Evolutionary conservation across 1,284 basidiomycete species (phyloP), one percentile per base, ranked within the genome.

Genomic region (Meira miltonrushii): DNA sequence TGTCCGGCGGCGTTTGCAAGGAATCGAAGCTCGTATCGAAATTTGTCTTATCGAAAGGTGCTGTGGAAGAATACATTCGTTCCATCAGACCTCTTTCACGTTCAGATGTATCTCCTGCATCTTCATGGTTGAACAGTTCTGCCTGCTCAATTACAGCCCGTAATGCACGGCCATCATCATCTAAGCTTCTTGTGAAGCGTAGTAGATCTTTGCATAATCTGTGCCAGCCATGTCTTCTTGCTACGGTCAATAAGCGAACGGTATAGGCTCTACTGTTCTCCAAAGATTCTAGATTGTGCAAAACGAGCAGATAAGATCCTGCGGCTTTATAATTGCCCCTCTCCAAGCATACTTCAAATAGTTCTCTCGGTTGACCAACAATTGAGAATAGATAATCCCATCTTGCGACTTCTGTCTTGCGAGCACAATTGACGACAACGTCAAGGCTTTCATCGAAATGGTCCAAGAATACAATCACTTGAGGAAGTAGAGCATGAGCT

Each of bases 351-450:
- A 83, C 84, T 82, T 95, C 92, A 74, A 96, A 96, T n/a, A 98
- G 81, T 1, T 84, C 82, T 69, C 90, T 87, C 0, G 95, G 94
- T 67, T 87, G 87, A 1, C 95, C 95, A 4, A 95, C 92, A 15
- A 90, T 84, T 58, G 86, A 86, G 75, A 99, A 99, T 23, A 99
- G 81, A 60, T 87, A 84, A 39, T 84, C 84, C 95, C 95, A 99
- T 49, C 89, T 82, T 6, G 89, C 87, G 71, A 94, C 85, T 79
- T 99, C 95, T 2, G 92, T 98, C 81, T 99, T 99, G 51, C 95
- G 83, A 8, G 95, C 95, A 74, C 94, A 97, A 6, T 89, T 87
- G 8, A 97, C 94, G 1, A 98, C 90, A 4, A 98, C 92, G 62
- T 95, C 90, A 55, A 97, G 81, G 3, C 88, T 85, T 55, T 85